A percentile compares a stretch with the other conserved stretches of the same genome.
Conservation (phyloP, 2,329 filamentous ascomycete genomes). For the Aspergillus sp. region DNA sequence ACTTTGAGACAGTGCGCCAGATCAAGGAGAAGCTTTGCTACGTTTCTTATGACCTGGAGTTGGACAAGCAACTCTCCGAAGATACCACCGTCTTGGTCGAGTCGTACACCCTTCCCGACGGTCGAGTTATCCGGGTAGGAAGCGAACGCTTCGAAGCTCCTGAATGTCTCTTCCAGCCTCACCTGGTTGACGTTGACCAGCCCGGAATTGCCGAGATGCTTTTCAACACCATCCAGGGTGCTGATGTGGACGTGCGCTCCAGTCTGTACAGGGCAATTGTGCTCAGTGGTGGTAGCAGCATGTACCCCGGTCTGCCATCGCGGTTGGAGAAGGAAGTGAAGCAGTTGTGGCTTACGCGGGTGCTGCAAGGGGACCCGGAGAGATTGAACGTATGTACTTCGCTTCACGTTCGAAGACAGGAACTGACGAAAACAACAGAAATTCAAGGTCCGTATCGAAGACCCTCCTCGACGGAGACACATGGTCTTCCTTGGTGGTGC, state of each 20-base stretch:
- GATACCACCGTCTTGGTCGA: constrained; percentile 96
- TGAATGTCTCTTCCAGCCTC: constrained; percentile 96
- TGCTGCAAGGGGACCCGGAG: constrained; percentile 85
- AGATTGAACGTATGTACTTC: constrained; percentile 58
- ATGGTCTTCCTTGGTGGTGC: constrained; percentile 99
- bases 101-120: constrained; percentile 94
- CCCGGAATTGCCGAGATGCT: constrained; percentile 94
- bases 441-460: constrained; percentile 99
- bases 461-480: constrained; percentile 88
- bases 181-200: constrained; percentile 95
- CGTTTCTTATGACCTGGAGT: constrained; percentile 93
- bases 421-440: constrained; percentile 48
- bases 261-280: constrained; percentile 97
- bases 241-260: constrained; percentile 88
- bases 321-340: constrained; percentile 97
- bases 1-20: constrained; percentile 97
- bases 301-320: constrained; percentile 95
- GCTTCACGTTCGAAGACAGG: neutral
- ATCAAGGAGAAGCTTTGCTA: constrained; percentile 99
- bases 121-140: constrained; percentile 89
- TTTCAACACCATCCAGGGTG: constrained; percentile 96
- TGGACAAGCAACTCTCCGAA: constrained; percentile 92
- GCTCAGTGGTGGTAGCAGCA: constrained; percentile 91
- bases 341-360: constrained; percentile 92
- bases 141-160: constrained; percentile 97